These are phyloP conservation scores for Nakazawaea sp. DNA, from an alignment of 805 yeast genomes.

Conservation along the genomic window DNA sequence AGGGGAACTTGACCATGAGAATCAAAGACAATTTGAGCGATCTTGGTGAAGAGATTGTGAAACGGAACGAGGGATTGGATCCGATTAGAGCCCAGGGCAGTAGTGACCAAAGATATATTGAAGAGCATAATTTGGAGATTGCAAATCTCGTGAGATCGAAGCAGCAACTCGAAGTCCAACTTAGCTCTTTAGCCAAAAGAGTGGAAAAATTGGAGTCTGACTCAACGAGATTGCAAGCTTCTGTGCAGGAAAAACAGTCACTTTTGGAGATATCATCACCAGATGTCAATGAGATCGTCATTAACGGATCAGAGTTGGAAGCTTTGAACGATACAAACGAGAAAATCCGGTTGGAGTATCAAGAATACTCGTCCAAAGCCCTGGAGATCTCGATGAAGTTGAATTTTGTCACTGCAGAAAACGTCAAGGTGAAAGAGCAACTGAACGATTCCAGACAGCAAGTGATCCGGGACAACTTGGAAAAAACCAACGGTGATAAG, in stretches of 20 bases:
- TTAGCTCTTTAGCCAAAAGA: conserved; percentile 21
- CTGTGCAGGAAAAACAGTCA: background rate
- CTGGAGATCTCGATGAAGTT: conserved; percentile 23
- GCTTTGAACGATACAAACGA: conserved; percentile 20
- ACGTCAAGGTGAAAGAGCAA: conserved; percentile 15
- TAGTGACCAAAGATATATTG: conserved; percentile 30
- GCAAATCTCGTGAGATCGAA: conserved; percentile 34
- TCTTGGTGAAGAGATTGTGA: conserved; percentile 18
- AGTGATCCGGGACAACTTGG: background rate
- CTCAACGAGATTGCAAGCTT: conserved; percentile 13
- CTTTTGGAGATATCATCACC: too few species aligned
- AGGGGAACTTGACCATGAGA: conserved; percentile 27
- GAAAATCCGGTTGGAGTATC: conserved; percentile 33
- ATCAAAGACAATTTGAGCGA: conserved; percentile 26
- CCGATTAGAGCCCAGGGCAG: conserved; percentile 30
- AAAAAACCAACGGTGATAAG: background rate
- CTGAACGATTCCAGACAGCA: conserved; percentile 13
- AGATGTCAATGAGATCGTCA: conserved; percentile 9
- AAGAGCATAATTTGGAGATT: conserved; percentile 29
- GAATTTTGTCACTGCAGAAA: conserved; percentile 27
- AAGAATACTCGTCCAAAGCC: conserved; percentile 40
- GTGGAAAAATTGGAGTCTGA: conserved; percentile 25
- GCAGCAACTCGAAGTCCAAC: conserved; percentile 24
- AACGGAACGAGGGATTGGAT: conserved; percentile 16
- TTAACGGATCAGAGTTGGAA: conserved; percentile 13